Evolutionary conservation across 495 filamentous ascomycete genomes (phyloP).

Genomic region (Patellaria atrata): DNA sequence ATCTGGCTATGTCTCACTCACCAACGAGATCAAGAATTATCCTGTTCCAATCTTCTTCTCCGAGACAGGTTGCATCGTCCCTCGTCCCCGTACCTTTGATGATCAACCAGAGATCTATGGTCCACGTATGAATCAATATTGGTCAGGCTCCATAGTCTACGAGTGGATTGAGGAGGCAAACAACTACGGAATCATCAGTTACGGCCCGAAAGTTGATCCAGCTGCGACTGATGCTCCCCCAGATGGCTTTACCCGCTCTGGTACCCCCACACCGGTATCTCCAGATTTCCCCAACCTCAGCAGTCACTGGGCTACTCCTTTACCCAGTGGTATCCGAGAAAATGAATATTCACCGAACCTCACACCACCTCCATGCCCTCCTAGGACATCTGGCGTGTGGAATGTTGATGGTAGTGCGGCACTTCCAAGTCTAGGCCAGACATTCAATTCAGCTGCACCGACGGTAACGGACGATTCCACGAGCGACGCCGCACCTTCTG

Average conservation of each 20-base stretch:
- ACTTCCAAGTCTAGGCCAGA: conserved; percentile 54
- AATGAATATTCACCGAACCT: conserved; percentile 48
- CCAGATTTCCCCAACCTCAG: conserved; percentile 72
- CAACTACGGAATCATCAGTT: conserved; percentile 71
- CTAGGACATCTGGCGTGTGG: conserved; percentile 52
- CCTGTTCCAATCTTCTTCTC: conserved; percentile 49
- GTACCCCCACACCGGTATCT: conserved; percentile 56
- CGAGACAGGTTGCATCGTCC: conserved; percentile 38
- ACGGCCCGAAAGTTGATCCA: conserved; percentile 42
- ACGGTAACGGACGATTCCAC: conserved; percentile 1
- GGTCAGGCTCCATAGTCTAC: conserved; percentile 76
- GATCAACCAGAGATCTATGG: conserved; percentile 71
- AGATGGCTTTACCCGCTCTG: conserved; percentile 53
- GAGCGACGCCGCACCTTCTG: not conserved
- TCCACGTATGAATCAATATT: conserved; percentile 51
- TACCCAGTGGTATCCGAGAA: conserved; percentile 49
- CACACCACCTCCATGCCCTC: conserved; percentile 55
- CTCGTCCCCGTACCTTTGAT: conserved; percentile 52
- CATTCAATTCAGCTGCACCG: conserved; percentile 1
- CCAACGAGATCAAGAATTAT: conserved; percentile 42
- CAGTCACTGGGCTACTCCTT: conserved; percentile 59
- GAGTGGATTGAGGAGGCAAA: conserved; percentile 85
- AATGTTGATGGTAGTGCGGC: conserved; percentile 49
- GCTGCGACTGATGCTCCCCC: conserved; percentile 36
- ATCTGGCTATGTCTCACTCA: conserved; percentile 58